Conservation (phyloP, 306 rosid species). For the Malus asiatica region DNA sequence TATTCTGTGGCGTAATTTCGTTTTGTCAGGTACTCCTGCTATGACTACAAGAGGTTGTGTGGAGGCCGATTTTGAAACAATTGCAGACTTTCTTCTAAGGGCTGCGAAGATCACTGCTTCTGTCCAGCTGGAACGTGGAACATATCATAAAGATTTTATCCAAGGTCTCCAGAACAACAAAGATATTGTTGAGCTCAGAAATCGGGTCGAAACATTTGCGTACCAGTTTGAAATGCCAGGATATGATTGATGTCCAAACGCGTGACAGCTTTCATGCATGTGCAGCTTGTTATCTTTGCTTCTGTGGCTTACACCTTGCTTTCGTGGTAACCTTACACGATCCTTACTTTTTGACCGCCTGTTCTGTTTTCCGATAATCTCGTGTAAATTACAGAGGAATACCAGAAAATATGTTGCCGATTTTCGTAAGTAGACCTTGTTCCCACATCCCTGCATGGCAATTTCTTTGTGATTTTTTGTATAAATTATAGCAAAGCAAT, state of each 20-base stretch:
- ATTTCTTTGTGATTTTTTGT: conserved; percentile 10
- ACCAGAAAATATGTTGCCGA: neutral
- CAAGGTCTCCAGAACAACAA: conserved; percentile 56
- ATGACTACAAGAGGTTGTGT: conserved; percentile 96
- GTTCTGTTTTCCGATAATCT: neutral
- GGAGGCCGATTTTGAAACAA: conserved; percentile 83
- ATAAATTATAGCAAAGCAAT: conserved; percentile 11
- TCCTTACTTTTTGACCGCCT: neutral
- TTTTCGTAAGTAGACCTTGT: neutral
- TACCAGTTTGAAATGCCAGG: conserved; percentile 90
- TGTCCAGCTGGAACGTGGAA: conserved; percentile 68
- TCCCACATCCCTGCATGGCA: neutral
- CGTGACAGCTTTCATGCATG: neutral
- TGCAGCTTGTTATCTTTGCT: neutral
- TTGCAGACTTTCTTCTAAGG: conserved; percentile 67
- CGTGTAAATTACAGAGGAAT: conserved; percentile 22
- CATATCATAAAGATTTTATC: conserved; percentile 40
- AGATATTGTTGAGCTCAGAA: conserved; percentile 66
- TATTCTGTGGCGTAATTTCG: neutral
- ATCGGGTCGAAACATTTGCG: conserved; percentile 72
- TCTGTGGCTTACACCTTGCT: conserved; percentile 15
- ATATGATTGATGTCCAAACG: conserved; percentile 55
- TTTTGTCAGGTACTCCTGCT: conserved; percentile 77
- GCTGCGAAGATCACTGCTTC: conserved; percentile 68
- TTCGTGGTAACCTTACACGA: conserved; percentile 13